Evolutionary conservation across 495 filamentous ascomycete species (phyloP), one percentile per base, ranked within the genome.

Genomic region (Penicillium coprophilum): DNA sequence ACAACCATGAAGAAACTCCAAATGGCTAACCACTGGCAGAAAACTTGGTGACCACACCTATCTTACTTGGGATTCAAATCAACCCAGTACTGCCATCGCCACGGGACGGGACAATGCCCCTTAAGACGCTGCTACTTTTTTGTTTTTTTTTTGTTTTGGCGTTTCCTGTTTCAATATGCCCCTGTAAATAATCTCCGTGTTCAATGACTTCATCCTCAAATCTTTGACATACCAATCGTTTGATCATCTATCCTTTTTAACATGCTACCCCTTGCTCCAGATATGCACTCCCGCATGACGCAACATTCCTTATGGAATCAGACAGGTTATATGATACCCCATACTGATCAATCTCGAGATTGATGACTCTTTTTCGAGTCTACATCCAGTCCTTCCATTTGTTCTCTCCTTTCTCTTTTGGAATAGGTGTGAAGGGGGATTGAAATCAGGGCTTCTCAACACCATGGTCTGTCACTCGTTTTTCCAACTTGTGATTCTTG

Each of bases 21-120:
- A 8, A 49, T 39, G 3, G 6, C 27, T 61, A 46, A 59, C 20
- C 24, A n/a, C 57, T 50, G 27, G 15, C 55, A 92, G 94, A 59
- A 97, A 97, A 87, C 82, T 99, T 43, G 94, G 94, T 27, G 94
- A 99, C 71, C 94, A 96, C 68, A 96, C 91, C 28, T 97, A 97
- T 71, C 81, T 99, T 38, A 90, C 89, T 9, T 99, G 95, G 95
- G 96, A 97, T 74, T 93, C 92, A 66, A 90, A 94, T 21, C 83
- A 87, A 34, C 82, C 86, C 2, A 82, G 75, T 40, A 80, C 80
- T 6, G 83, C 82, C 53, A 80, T 81, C 46, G 74, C 82, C 46
- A 83, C 81, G 45, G 84, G 84, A 44, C 71, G 73, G 46, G 75
- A 77, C 46, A 63, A 60, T 47, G 62, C 61, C 20, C 53, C 61